Evolutionary conservation across 1,139 yeast species (phyloP), one percentile per base, ranked within the genome.

Genomic region (Suhomyces anneliseae): DNA sequence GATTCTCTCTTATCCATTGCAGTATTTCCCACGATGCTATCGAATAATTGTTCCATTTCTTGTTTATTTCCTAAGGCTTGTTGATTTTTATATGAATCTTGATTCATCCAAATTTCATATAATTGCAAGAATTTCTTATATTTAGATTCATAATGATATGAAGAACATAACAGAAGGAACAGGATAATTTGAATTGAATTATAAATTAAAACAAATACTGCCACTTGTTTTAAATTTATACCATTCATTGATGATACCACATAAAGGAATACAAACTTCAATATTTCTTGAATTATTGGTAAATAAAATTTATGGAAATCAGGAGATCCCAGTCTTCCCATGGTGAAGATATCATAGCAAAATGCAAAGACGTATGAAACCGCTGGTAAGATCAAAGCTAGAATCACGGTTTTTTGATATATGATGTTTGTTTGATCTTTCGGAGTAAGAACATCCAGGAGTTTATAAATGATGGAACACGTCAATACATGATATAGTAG

Each of bases 51-150:
- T 39, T 46, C 42, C 19, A 46, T 34, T 34, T 51, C 43, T 34
- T 42, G 35, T 37, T 43, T 44, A 41, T 48, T 44, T 27, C 35
- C 43, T 36, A 38, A 24, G 3, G 39, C 39, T 42, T 44, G 48
- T 36, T 49, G 49, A 34, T 43, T 44, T 34, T 43, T 43, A 42
- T 46, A 50, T 6, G 33, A 36, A 35, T 52, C 52, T 26, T 51
- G 58, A 38, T 47, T 44, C 15, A 38, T 33, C 64, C 63, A 60
- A 27, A 58, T 43, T 10, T 52, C 50, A 43, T 58, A 47, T 27
- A 58, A 44, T 33, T 46, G 46, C 38, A 54, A 39, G 39, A 60
- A 59, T 39, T 52, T 51, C 19, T 43, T 37, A 42, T 50, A 57
- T 27, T 38, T 45, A 34, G 33, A 34, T n/a, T 42, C 27, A 39